phyloP scores from a whole-genome alignment of 768 basidiomycete species.

The Infundibulicybe gibba region DNA sequence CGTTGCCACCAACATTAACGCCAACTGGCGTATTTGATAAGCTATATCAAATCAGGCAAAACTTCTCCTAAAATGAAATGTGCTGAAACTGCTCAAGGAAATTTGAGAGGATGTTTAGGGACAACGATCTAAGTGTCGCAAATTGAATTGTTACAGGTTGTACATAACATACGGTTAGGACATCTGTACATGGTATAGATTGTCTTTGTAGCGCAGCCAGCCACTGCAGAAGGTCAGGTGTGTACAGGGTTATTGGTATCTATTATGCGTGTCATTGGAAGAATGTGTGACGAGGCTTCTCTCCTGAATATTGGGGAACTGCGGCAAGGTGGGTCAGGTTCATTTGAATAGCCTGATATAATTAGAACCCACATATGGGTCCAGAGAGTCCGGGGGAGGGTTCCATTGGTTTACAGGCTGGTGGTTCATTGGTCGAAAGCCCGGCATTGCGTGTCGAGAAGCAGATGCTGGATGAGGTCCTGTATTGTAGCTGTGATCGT shows the following conservation, averaged over 20 bases:
- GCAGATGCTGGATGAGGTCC: slow-evolving; percentile 21
- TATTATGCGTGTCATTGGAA: slow-evolving; percentile 36
- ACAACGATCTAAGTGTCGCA: too few species aligned
- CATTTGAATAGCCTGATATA: neutral
- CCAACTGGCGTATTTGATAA: too few species aligned
- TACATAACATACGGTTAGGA: too few species aligned
- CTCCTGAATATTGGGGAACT: slow-evolving; percentile 29
- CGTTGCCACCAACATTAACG: too few species aligned
- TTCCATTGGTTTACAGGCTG: slow-evolving; percentile 53
- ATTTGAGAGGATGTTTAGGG: too few species aligned
- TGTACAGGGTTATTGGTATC: slow-evolving; percentile 31
- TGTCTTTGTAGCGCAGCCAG: too few species aligned
- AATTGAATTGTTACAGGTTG: too few species aligned
- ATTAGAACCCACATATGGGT: slow-evolving; percentile 51
- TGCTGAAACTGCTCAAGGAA: too few species aligned
- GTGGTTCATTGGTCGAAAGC: slow-evolving; percentile 51
- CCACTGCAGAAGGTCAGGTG: too few species aligned
- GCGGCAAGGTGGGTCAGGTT: slow-evolving; percentile 1
- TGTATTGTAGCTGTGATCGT: slow-evolving; percentile 46
- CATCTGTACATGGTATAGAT: too few species aligned
- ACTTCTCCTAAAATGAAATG: too few species aligned
- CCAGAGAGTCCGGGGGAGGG: slow-evolving; percentile 51
- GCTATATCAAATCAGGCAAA: too few species aligned
- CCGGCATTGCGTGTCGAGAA: slow-evolving; percentile 34
- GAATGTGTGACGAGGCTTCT: slow-evolving; percentile 33